Evolutionary conservation across 768 basidiomycete species (phyloP), one percentile per base, ranked within the genome.

Genomic region (Candolleomyces efflorescens): DNA sequence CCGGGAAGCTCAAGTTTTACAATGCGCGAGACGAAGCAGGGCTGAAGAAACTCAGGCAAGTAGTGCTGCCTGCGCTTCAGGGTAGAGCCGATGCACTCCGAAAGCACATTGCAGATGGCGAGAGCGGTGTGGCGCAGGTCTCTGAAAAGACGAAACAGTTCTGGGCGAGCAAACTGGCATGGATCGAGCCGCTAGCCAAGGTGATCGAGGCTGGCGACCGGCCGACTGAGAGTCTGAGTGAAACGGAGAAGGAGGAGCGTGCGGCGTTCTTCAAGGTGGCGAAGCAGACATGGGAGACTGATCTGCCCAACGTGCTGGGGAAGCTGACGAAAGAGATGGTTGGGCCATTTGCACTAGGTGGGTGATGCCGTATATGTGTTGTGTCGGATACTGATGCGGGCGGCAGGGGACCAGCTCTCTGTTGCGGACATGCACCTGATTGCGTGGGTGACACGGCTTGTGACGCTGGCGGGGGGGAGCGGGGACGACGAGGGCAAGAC

Each of bases 391-490:
- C 20, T 62, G 52, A 51, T 47, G 38, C n/a, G 18, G 27, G 56
- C 52, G 24, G 32, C 55, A 90, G 92, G 92, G 17, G 92, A 94
- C 64, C 91, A 94, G 61, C 69, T 92, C 63, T 91, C 87, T 5
- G 72, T 92, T 48, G 89, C 87, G 13, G 93, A 94, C 67, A 73
- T 93, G 55, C 92, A 93, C 65, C 79, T 93, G 18, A 85, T 83
- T 9, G 84, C 83, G 24, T 95, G 90, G 91, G 67, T 94, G 32
- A 72, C 82, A 10, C 79, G 84, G 24, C 62, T 92, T 3, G 80
- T 85, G 20, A 68, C 64, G 51, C 74, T 91, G 18, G 75, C 80
- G 0, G 89, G 87, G 1, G 90, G 82, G 0, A 68, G 68, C 23
- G 67, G 63, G 0, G 69, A 60, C 5, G 82, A 87, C 41, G 78